Conservation (phyloP, 2,329 filamentous ascomycete species). For the Colletotrichum endophyticum region DNA sequence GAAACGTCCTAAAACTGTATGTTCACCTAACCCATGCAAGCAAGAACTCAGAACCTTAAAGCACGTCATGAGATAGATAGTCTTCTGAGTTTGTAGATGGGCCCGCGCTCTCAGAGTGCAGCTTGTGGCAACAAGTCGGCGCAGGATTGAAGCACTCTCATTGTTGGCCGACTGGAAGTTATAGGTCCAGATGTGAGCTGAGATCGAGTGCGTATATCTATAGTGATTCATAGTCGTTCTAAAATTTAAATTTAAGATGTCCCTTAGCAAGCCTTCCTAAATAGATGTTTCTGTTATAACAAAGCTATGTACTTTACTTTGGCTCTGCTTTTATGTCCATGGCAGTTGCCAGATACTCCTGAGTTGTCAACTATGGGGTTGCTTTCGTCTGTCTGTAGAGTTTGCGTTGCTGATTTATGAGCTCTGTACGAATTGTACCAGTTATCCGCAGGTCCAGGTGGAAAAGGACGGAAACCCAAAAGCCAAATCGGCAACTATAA, state of each 20-base stretch:
- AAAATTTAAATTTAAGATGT: background rate
- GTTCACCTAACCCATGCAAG: background rate
- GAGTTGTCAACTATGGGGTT: background rate
- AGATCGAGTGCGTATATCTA: background rate
- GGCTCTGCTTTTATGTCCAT: background rate
- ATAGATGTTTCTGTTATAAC: rapidly evolving
- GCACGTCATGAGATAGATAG: background rate
- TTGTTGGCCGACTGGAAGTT: background rate
- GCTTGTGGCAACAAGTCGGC: background rate
- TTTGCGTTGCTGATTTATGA: background rate
- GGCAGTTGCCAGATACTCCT: background rate
- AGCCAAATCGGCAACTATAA: too few species aligned
- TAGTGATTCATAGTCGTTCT: background rate
- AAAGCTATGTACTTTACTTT: background rate
- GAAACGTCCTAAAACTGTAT: background rate
- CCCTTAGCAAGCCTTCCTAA: rapidly evolving
- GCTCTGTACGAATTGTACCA: background rate
- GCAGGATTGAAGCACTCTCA: background rate
- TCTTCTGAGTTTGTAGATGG: background rate
- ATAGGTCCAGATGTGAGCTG: background rate
- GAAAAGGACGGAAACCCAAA: too few species aligned
- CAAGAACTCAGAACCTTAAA: background rate
- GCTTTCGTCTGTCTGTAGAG: background rate
- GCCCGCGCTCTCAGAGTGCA: background rate
- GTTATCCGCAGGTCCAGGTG: too few species aligned